phyloP scores from a whole-genome alignment of 192 early-diverging fungal species.

The Gaertneriomyces semiglobifer region DNA sequence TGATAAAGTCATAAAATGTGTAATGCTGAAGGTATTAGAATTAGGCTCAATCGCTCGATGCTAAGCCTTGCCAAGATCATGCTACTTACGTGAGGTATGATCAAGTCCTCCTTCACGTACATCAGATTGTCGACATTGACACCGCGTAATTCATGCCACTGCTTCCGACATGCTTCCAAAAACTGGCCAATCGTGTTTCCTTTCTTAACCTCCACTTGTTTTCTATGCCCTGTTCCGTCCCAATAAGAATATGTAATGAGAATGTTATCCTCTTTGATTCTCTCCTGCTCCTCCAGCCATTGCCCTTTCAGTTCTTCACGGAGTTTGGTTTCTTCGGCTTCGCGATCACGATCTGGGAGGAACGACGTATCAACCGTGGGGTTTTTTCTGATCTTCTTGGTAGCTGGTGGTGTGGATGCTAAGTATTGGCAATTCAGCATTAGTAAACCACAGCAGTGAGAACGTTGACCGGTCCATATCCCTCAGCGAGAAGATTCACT shows the following conservation, averaged over 20 bases:
- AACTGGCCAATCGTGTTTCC: slow-evolving; percentile 87
- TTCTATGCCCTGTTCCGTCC: slow-evolving; percentile 94
- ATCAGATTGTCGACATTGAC: slow-evolving; percentile 82
- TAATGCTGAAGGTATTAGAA: slow-evolving; percentile 35
- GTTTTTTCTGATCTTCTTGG: slow-evolving; percentile 68
- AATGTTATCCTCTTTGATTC: slow-evolving; percentile 80
- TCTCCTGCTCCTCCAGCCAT: slow-evolving; percentile 81
- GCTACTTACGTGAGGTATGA: slow-evolving; percentile 80
- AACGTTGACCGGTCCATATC: background rate
- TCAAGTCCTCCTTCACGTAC: slow-evolving; percentile 93
- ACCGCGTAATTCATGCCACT: slow-evolving; percentile 77
- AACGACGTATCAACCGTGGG: slow-evolving; percentile 89
- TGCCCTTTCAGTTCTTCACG: slow-evolving; percentile 74
- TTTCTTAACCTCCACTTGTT: slow-evolving; percentile 72
- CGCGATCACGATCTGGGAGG: slow-evolving; percentile 84
- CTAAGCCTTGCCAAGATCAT: no score
- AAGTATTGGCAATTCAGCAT: no score
- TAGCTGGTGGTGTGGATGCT: background rate
- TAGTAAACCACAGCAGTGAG: no score
- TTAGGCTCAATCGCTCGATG: background rate
- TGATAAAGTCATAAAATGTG: slow-evolving; percentile 87
- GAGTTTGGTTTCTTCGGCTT: slow-evolving; percentile 66
- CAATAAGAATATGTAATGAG: slow-evolving; percentile 90
- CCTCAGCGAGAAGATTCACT: slow-evolving; percentile 52
- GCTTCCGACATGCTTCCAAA: slow-evolving; percentile 74